Evolutionary conservation across 1,284 basidiomycete genomes (phyloP), one percentile per base, ranked within the genome.

Genomic region (Trametes versicolor): DNA sequence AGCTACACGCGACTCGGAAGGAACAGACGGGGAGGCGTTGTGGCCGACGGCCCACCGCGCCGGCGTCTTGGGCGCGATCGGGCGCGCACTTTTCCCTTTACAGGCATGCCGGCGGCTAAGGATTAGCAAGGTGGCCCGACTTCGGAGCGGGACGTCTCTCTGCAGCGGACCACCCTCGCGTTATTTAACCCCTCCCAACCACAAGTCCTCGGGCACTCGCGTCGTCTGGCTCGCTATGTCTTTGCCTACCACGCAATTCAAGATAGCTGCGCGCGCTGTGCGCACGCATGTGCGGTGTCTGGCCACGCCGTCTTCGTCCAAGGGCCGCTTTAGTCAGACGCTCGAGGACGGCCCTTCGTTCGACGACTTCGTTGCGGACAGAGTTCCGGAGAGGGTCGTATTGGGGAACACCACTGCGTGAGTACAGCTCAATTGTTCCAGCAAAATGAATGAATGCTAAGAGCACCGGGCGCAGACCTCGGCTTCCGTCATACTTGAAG

Each of bases 401-500:
- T 82, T 97, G 15, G 93, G 95, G 43, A 96, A 94, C 74, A 86
- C 89, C 6, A 87, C 85, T 66, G 87, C 87, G 95, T 94, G 74
- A 70, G 88, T 70, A 61, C 66, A 43, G 47, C 52, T 32, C 12
- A 34, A 15, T 21, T 65, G 25, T 66, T 29, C 43, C 25, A 34
- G 37, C 23, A 43, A 41, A 55, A 37, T 34, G n/a, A 8, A 12
- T 12, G 39, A 29, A 36, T n/a, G 36, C 34, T 58, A 17, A 45
- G 3, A 10, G 47, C 10, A 17, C 52, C 17, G 51, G 51, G 36
- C 56, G 8, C 72, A 97, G 95, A 45, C 94, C 93, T 25, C 93
- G 98, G 21, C 84, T 99, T 21, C 98, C 98, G 15, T 89, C 90
- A 4, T 94, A 94, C 81, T 83, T 99, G 37, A 99, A 99, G 83